Conservation (phyloP, 441 rosid genomes). For the Populus hybrid region DNA sequence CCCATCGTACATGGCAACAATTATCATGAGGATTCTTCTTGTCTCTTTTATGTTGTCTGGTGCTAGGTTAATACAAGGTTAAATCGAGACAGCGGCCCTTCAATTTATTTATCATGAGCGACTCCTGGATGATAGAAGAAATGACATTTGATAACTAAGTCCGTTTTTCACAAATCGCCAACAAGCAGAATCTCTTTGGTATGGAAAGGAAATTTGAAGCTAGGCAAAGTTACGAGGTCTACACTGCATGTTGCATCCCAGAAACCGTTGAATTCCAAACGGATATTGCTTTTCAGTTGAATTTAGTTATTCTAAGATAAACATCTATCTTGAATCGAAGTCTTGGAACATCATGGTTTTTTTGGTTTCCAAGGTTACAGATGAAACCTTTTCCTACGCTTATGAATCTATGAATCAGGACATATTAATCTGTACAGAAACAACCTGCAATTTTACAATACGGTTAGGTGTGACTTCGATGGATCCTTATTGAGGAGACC, state of each 20-base stretch:
- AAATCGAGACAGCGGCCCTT: too few relatives aligned
- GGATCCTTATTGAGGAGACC: constrained; percentile 21
- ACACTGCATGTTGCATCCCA: background rate
- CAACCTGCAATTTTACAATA: constrained; percentile 28
- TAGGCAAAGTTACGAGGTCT: background rate
- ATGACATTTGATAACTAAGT: too few relatives aligned
- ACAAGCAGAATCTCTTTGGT: too few relatives aligned
- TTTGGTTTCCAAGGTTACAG: constrained; percentile 24
- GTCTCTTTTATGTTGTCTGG: too few relatives aligned
- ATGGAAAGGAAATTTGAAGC: background rate
- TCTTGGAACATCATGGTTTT: constrained; percentile 20
- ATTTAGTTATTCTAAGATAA: constrained; percentile 5
- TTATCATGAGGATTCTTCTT: too few relatives aligned
- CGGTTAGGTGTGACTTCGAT: constrained; percentile 33
- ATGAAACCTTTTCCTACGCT: constrained; percentile 14
- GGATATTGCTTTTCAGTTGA: background rate
- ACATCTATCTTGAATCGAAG: constrained; percentile 19
- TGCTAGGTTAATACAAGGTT: too few relatives aligned
- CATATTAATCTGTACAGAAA: constrained; percentile 47
- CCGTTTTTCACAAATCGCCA: too few relatives aligned
- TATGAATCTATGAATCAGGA: constrained; percentile 33
- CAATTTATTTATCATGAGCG: too few relatives aligned
- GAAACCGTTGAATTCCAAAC: background rate
- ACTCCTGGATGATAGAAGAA: too few relatives aligned
- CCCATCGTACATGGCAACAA: too few relatives aligned